Evolutionary conservation across 305 asterid species (phyloP).

Genomic region (Caryopteris hybrid): DNA sequence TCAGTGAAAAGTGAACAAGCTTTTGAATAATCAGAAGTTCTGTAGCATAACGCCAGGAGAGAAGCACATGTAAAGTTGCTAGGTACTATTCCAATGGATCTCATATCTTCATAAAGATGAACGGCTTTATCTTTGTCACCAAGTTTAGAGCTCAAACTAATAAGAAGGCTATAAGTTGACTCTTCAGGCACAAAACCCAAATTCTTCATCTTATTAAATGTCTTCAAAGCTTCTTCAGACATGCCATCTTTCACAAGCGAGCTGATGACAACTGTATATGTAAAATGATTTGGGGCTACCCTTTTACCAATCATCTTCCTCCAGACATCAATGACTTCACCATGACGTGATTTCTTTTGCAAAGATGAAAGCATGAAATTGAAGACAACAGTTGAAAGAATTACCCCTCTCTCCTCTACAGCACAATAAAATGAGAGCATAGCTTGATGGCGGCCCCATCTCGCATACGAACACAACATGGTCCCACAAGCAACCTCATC

Average conservation of each 20-base stretch:
- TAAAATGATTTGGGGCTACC: slow-evolving; percentile 69
- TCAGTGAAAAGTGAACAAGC: slow-evolving; percentile 87
- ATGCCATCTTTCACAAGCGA: slow-evolving; percentile 71
- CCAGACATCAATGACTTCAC: slow-evolving; percentile 60
- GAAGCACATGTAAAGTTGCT: slow-evolving; percentile 95
- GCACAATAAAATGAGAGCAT: slow-evolving; percentile 93
- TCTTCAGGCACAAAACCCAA: slow-evolving; percentile 82
- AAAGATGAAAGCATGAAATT: slow-evolving; percentile 94
- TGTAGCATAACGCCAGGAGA: slow-evolving; percentile 69
- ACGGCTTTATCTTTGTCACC: slow-evolving; percentile 53
- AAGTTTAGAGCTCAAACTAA: slow-evolving; percentile 47
- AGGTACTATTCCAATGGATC: slow-evolving; percentile 61
- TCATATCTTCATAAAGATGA: slow-evolving; percentile 81
- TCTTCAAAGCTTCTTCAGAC: slow-evolving; percentile 56
- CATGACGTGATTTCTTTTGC: slow-evolving; percentile 76
- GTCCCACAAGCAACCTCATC: slow-evolving; percentile 98
- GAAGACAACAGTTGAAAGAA: slow-evolving; percentile 58
- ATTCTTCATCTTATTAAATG: slow-evolving; percentile 66
- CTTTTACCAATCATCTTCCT: slow-evolving; percentile 53
- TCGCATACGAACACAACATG: slow-evolving; percentile 85
- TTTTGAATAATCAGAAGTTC: slow-evolving; percentile 68
- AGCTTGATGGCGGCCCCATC: slow-evolving; percentile 85
- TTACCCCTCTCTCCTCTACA: slow-evolving; percentile 66
- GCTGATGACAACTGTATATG: slow-evolving; percentile 70
- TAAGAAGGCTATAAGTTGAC: slow-evolving; percentile 85